phyloP scores from a whole-genome alignment of 1,284 basidiomycete genomes.

The Mycosarcoma maydis region DNA sequence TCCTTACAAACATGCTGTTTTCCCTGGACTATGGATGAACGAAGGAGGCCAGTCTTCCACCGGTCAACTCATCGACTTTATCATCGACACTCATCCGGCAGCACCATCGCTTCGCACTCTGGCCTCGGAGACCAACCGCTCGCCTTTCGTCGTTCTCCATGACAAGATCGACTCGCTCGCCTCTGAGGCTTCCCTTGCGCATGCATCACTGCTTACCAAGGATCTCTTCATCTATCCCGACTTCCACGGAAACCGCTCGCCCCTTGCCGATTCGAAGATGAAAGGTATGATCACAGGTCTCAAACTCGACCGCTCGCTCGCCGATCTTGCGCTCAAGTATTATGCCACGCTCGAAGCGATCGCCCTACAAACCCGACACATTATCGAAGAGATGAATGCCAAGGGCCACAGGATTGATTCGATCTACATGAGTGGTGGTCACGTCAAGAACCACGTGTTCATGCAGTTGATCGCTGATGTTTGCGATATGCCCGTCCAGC shows the following conservation, averaged over 20 bases:
- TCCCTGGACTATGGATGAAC: slow-evolving; percentile 90
- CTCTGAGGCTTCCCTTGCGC: slow-evolving; percentile 68
- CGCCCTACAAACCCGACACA: slow-evolving; percentile 93
- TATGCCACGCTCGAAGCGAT: slow-evolving; percentile 92
- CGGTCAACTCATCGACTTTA: slow-evolving; percentile 96
- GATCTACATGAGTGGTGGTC: slow-evolving; percentile 83
- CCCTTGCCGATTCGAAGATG: slow-evolving; percentile 92
- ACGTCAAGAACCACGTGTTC: slow-evolving; percentile 61
- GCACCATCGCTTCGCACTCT: slow-evolving; percentile 75
- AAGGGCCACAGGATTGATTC: slow-evolving; percentile 84
- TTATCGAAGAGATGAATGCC: slow-evolving; percentile 88
- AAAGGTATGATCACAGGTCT: slow-evolving; percentile 89
- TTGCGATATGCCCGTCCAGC: slow-evolving; percentile 82
- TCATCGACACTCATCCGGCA: slow-evolving; percentile 90
- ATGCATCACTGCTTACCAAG: slow-evolving; percentile 79
- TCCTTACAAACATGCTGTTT: slow-evolving; percentile 88
- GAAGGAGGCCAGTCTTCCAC: slow-evolving; percentile 98
- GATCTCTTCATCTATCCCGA: slow-evolving; percentile 95
- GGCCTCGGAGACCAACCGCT: slow-evolving; percentile 69
- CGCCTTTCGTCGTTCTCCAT: slow-evolving; percentile 74
- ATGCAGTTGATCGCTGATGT: slow-evolving; percentile 80
- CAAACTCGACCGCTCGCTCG: slow-evolving; percentile 79
- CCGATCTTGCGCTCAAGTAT: slow-evolving; percentile 89
- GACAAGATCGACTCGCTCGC: slow-evolving; percentile 77
- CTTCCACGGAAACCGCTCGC: slow-evolving; percentile 85